Base-by-base conservation (phyloP, 1,284 basidiomycete genomes). In the Tilletiopsis washingtonensis region DNA sequence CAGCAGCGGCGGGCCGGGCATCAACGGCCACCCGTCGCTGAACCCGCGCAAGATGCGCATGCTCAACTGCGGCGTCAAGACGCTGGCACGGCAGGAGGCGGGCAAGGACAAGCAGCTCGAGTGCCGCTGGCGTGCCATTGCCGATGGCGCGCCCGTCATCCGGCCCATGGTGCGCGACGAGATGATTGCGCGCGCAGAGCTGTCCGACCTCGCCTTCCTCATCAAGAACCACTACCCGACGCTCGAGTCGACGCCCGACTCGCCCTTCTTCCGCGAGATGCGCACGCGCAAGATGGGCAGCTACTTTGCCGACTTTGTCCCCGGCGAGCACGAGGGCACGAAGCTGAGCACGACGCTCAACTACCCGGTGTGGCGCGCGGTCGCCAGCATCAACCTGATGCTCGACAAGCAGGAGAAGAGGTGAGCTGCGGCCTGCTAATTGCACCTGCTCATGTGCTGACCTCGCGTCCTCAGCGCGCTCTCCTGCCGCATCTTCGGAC, bases 31-130 rank as follows among this genome's bases (percentile, higher is more conserved):
- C 46, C 65, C 61, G 17, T 54, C 57, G 43, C 55, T 63, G 57
- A 71, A 91, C 74, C 91, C 85, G 70, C 81, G 82, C 36, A 82
- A 84, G 23, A 79, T 97, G 50, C 84, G 94, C 2, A 81, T 98
- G 51, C 84, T 93, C 65, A 84, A 86, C 27, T 86, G 87, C 38
- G 94, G 94, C 26, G 89, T 91, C 50, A 94, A 94, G 74, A 69
- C 78, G 15, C 80, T 83, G 57, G 77, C 77, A 3, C 74, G 80
- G 24, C 81, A 82, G 67, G 81, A 81, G 56, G 75, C 74, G 19
- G 64, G 68, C 44, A 75, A 76, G 26, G 71, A 73, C 21, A 67
- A 45, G 12, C 78, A 77, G 5, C 71, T 74, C 47, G 80, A 82
- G 34, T 81, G 79, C 73, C 78, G 78, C 40, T 77, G 81, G 41